Evolutionary conservation across 1,284 basidiomycete genomes (phyloP).

Genomic region (Mrakiaceae sp.): DNA sequence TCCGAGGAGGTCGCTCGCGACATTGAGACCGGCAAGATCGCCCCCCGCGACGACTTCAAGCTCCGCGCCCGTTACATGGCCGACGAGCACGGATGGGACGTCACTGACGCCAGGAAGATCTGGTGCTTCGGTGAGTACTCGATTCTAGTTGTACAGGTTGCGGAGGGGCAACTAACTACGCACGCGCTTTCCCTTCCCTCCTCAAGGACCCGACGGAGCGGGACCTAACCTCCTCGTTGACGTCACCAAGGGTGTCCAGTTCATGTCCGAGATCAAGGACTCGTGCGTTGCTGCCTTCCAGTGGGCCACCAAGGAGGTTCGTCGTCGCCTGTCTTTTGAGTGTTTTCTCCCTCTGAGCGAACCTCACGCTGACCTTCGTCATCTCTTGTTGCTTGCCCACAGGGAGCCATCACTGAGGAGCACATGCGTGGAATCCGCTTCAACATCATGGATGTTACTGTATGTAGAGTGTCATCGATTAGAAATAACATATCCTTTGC

Average conservation of each 20-base stretch:
- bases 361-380: too few relatives aligned
- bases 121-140: constrained; percentile 71
- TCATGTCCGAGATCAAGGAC: constrained; percentile 99
- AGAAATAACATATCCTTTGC: constrained; percentile 8
- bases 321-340: too few relatives aligned
- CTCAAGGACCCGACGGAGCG: constrained; percentile 73
- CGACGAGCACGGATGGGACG: constrained; percentile 97
- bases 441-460: constrained; percentile 93
- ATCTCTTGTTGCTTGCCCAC: too few relatives aligned
- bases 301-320: constrained; percentile 87
- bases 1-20: constrained; percentile 89
- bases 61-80: constrained; percentile 87
- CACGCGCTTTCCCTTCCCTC: too few relatives aligned
- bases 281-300: constrained; percentile 99
- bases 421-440: constrained; percentile 96
- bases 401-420: constrained; percentile 88
- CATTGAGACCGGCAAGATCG: constrained; percentile 81
- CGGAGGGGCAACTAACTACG: too few relatives aligned
- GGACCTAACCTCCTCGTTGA: constrained; percentile 96
- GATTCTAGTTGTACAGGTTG: too few relatives aligned
- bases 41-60: constrained; percentile 95
- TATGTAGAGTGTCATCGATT: constrained; percentile 36
- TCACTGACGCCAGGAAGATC: constrained; percentile 98
- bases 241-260: constrained; percentile 97
- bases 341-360: too few relatives aligned